phyloP scores from a whole-genome alignment of 371 early-diverging fungal species.

The Rhizopus microsporus region DNA sequence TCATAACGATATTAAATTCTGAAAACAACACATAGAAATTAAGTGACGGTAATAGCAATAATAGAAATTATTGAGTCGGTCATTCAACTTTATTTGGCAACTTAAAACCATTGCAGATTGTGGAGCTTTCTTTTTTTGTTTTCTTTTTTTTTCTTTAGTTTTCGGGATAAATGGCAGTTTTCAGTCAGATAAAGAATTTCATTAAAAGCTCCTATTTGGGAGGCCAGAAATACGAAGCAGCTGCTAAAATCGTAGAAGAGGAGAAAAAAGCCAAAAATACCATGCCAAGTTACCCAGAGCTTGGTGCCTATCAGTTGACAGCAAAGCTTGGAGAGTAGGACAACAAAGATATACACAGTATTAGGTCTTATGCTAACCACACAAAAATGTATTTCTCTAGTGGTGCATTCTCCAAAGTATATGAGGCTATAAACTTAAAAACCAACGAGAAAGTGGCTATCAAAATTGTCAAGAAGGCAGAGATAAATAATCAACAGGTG shows the following conservation, averaged over 20 bases:
- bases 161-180: conserved; percentile 28
- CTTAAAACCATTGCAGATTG: not conserved
- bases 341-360: not conserved
- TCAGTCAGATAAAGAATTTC: conserved; percentile 54
- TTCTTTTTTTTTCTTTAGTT: conserved; percentile 4
- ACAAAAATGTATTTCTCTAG: conserved; percentile 35
- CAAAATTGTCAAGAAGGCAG: conserved; percentile 74
- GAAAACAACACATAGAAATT: not conserved
- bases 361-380: not conserved
- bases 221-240: conserved; percentile 25
- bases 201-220: conserved; percentile 14
- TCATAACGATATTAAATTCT: too few relatives aligned
- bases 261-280: conserved; percentile 28
- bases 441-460: conserved; percentile 77
- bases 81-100: not conserved
- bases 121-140: not conserved
- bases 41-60: too few relatives aligned
- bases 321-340: conserved; percentile 72
- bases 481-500: conserved; percentile 61
- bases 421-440: conserved; percentile 61
- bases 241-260: conserved; percentile 36
- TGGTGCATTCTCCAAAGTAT: conserved; percentile 87
- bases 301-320: conserved; percentile 53
- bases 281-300: conserved; percentile 57
- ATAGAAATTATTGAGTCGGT: not conserved